Conservation (phyloP, 2,329 filamentous ascomycete species). For the Clarireedia hainanense region DNA sequence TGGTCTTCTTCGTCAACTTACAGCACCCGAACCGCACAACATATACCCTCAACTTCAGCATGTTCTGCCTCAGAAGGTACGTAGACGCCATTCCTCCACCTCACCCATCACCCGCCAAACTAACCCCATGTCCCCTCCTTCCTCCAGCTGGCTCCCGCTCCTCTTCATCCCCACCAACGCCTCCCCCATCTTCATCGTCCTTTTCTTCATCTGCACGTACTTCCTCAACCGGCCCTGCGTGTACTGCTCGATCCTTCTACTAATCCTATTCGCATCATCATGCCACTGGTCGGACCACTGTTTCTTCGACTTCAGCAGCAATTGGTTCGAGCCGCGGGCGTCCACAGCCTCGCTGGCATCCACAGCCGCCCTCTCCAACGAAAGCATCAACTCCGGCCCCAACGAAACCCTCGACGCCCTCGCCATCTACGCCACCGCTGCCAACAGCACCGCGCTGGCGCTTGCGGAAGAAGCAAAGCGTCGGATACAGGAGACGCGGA, state of each 20-base stretch:
- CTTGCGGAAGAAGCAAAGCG: conserved; percentile 53
- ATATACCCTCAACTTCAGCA: conserved; percentile 24
- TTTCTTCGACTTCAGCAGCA: conserved; percentile 84
- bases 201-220: conserved; percentile 89
- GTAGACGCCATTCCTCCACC: conserved; percentile 3
- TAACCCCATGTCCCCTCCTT: conserved; percentile 1
- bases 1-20: background rate
- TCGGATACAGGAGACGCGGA: conserved; percentile 36
- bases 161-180: conserved; percentile 85
- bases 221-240: conserved; percentile 94
- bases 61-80: conserved; percentile 58
- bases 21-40: no score
- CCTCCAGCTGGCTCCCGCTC: conserved; percentile 68
- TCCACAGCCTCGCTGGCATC: conserved; percentile 21
- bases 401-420: conserved; percentile 31
- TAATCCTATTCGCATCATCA: conserved; percentile 87
- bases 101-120: background rate
- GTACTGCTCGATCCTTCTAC: conserved; percentile 92
- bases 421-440: conserved; percentile 30
- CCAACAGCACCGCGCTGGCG: conserved; percentile 64
- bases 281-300: conserved; percentile 85
- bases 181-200: conserved; percentile 76
- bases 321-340: conserved; percentile 82
- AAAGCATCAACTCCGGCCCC: conserved; percentile 21
- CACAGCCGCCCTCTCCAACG: conserved; percentile 15